phyloP scores from a whole-genome alignment of 352 stramenopile genomes.

The Globisporangium polare region DNA sequence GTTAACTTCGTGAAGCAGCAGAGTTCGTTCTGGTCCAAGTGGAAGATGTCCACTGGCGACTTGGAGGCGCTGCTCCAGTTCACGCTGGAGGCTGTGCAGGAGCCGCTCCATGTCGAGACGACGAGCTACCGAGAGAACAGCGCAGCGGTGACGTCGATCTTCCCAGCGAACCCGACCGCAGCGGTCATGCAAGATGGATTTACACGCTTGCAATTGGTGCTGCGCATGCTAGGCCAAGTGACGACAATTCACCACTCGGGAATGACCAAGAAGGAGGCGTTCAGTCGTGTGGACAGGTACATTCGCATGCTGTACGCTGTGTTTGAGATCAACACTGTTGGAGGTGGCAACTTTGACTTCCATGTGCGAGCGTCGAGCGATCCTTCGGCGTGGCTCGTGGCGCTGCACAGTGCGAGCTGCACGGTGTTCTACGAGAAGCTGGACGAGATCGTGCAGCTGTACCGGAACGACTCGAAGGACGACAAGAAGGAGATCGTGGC shows the following conservation, averaged over 20 bases:
- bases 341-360: constrained; percentile 1
- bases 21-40: constrained; percentile 60
- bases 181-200: constrained; percentile 79
- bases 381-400: constrained; percentile 55
- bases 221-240: constrained; percentile 58
- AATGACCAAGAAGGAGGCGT: constrained; percentile 38
- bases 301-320: constrained; percentile 46
- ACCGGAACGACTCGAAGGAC: constrained; percentile 27
- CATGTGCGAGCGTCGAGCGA: constrained; percentile 25
- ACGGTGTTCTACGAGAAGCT: constrained; percentile 80
- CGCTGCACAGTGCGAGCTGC: constrained; percentile 66
- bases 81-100: constrained; percentile 48
- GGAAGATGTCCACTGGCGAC: constrained; percentile 59
- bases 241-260: constrained; percentile 57
- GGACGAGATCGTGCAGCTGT: constrained; percentile 74
- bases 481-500: constrained; percentile 22
- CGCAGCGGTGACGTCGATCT: constrained; percentile 16
- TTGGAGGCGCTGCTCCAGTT: constrained; percentile 58
- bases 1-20: constrained; percentile 87
- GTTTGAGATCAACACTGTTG: constrained; percentile 38
- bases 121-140: background rate
- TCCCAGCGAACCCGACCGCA: constrained; percentile 39
- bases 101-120: constrained; percentile 33
- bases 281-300: constrained; percentile 52
- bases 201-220: constrained; percentile 57